A percentile compares a stretch with the other conserved stretches of the same genome.
Conservation (phyloP, 306 rosid genomes). For the Gleditsia sinensis region DNA sequence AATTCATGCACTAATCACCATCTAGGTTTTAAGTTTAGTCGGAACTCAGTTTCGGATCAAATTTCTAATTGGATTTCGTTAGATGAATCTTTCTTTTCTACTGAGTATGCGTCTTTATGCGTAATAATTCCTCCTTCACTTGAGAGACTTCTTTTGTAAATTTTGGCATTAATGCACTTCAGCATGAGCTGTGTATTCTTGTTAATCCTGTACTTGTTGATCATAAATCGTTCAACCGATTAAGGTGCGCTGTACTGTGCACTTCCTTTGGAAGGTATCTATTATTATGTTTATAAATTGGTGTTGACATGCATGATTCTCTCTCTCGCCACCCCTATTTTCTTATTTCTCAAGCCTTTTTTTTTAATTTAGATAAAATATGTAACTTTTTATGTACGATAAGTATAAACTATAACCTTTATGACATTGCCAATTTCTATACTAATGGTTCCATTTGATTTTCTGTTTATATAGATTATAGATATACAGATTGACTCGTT, state of each 20-base stretch:
- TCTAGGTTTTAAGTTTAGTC: constrained; percentile 15
- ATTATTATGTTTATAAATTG: not conserved
- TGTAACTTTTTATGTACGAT: not conserved
- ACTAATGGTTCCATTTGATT: not conserved
- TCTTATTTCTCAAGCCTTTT: too few species aligned
- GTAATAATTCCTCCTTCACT: constrained; percentile 7
- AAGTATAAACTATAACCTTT: not conserved
- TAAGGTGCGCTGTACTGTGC: not conserved
- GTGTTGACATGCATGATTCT: not conserved
- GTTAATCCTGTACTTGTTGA: not conserved
- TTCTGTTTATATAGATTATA: not conserved
- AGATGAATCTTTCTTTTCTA: not conserved
- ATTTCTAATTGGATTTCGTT: not conserved
- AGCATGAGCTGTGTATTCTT: not conserved
- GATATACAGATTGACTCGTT: not conserved
- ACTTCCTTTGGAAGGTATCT: not conserved
- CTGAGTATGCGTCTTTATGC: not conserved
- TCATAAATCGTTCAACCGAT: not conserved
- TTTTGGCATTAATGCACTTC: constrained; percentile 14
- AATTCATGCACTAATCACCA: constrained; percentile 5
- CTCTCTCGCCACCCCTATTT: not conserved
- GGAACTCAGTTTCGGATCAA: not conserved
- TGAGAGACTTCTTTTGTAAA: not conserved
- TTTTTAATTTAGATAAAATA: not conserved
- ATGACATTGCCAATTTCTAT: not conserved